Base-by-base conservation (phyloP, 495 filamentous ascomycete species). In the Penicillium steckii region DNA sequence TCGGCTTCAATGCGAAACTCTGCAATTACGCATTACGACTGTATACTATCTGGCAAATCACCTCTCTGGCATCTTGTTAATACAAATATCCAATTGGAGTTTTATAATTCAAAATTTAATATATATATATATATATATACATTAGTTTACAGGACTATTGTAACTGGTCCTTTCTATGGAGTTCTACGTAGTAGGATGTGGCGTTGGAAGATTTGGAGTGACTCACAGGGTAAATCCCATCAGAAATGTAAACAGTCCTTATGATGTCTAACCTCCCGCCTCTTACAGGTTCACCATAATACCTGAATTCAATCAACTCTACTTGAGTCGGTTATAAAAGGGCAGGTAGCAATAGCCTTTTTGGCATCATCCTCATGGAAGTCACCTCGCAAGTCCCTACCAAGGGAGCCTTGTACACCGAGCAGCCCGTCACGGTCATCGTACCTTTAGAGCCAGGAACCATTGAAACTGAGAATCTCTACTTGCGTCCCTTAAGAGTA, bases 401-500 rank as follows among this genome's bases (percentile, higher is more conserved):
- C 4, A 51, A 51, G 22, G 44, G 41, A 13, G 48, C 44, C 1
- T 8, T 65, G 18, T 65, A 53, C 21, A 53, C 59, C 10, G 18
- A 48, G 23, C 56, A 62, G 38, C n/a, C 38, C 7, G 55, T 40
- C 12, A 40, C 30, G 18, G 54, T 67, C 8, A 50, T 69, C 8
- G 22, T 59, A 6, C 66, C 63, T 7, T 32, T 40, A 1, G 25
- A 33, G 3, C 22, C 48, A 8, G 10, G 47, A 1, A 30, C 52
- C 0, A 59, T 69, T 9, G 12, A 43, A 15, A 69, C 66, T 1
- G 33, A 55, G 12, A 57, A 59, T 13, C 55, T 69, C 10, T 42
- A 50, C 17, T 43, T 69, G 1, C 61, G 61, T 6, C 61, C 45
- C 5, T 13, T 60, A 12, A 41, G 45, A 13, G 40, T 44, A 22